Evolutionary conservation across 148 eudicot genomes (phyloP), one percentile per base, ranked within the genome.

Genomic region (Heliosperma pusillum): DNA sequence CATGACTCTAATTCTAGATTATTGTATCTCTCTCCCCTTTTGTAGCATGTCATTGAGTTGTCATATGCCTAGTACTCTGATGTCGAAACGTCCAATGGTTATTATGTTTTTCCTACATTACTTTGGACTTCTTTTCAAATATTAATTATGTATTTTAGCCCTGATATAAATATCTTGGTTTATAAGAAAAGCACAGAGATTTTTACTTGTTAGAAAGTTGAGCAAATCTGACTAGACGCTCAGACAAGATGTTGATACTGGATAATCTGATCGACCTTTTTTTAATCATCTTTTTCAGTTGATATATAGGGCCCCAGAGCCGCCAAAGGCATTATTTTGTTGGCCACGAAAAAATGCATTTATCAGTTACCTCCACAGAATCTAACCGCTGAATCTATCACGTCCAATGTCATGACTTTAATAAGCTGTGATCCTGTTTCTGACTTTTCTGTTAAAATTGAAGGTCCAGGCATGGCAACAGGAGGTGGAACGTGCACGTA

Each of bases 401-500:
- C 25, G 25, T 63, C 17, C 45, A 10, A 44, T 47, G 36, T 19
- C 67, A 2, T 24, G 57, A 30, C 42, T 74, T 42, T 20, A n/a
- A 10, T 33, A n/a, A 11, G 25, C 6, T 55, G 64, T 74, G 25
- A 52, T 22, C 56, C 29, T 44, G 36, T 7, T 68, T 56, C 62
- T 87, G 66, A 77, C 67, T 47, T 69, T 65, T 72, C 56, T 22
- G 61, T 80, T 20, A 69, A 70, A 79, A 76, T 71, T 74, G 73
- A 74, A 96, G 97, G 86, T 89, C 73, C 97, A 96, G 84, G 93
- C 97, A 81, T 96, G 97, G 99, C 97, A 96, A 84, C 94, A 96
- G 82, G 99, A 95, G 87, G 97, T 87, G 74, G 99, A 96, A 82
- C 97, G 97, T 77, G 97, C 99, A 71, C 93, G 97, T 26, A 91